Evolutionary conservation across 2,329 filamentous ascomycete genomes (phyloP), one percentile per base, ranked within the genome.

Genomic region (Colletotrichum sp.): DNA sequence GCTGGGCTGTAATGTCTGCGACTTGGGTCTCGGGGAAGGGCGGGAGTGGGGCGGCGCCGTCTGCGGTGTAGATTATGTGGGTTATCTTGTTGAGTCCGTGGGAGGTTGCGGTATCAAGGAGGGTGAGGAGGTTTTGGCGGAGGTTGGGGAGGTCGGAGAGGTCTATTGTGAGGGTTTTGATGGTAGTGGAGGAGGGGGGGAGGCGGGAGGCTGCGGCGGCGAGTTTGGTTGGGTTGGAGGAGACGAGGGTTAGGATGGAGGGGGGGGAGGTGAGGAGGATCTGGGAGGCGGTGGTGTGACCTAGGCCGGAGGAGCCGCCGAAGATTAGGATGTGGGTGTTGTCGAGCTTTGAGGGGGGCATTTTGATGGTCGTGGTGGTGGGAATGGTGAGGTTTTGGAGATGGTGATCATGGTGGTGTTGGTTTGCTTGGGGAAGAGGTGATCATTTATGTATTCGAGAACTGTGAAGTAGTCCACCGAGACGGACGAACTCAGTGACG

Each of bases 41-140:
- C 43, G 18, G 30, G 38, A 18, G 32, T 15, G n/a, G 66, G 10
- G 6, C 24, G 3, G 43, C 43, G 43, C 43, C 43, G 66, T 70
- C 71, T 24, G 72, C 72, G 15, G 72, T 71, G 72, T 74, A 74
- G 67, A 74, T 30, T 57, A 71, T 24, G 60, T 74, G 72, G 28
- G 70, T 18, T 16, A 71, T 16, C 4, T 70, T 70, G 30, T 13
- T 8, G 6, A 4, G 4, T 3, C 66, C 58, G 58, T 65, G 10
- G 24, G n/a, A 0, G 3, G 66, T 74, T 8, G 71, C 71, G 9
- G 13, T 2, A 15, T 74, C 58, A 4, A 74, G 26, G 18, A 70
- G 43, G 2, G 32, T 3, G 15, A 16, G 16, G 7, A 74, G 43
- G 48, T 66, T 65, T 13, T n/a, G 2, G 32, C 32, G 32, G 18